A percentile compares a stretch with the other conserved stretches of the same genome.
These are phyloP conservation scores for Arabidopsis lyrata DNA, from an alignment of 441 rosid genomes.

Conservation along the genomic window DNA sequence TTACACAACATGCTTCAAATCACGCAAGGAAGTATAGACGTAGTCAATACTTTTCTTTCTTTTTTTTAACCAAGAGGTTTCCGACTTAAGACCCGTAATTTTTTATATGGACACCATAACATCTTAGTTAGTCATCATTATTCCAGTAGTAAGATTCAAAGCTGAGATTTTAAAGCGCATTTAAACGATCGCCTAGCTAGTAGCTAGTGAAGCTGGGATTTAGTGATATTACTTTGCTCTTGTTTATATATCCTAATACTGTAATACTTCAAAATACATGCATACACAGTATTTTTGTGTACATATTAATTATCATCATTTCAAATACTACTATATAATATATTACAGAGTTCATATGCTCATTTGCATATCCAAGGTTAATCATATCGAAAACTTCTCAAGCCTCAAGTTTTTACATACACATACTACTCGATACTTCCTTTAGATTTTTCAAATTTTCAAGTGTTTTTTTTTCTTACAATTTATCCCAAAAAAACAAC, in stretches of 20 bases:
- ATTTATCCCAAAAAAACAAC: background rate
- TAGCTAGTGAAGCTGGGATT: background rate
- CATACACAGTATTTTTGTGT: background rate
- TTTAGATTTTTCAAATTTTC: background rate
- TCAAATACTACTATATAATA: background rate
- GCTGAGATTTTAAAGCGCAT: background rate
- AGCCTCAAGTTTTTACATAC: conserved; percentile 13
- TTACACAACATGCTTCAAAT: conserved; percentile 32
- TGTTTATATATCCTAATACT: background rate
- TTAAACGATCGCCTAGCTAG: background rate
- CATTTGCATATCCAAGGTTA: conserved; percentile 13
- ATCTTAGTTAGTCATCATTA: background rate
- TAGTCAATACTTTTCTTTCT: background rate
- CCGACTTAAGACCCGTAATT: background rate
- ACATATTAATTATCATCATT: background rate
- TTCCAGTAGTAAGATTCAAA: background rate
- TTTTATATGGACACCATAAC: background rate
- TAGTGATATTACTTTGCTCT: background rate
- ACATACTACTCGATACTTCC: conserved; percentile 1
- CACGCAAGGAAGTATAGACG: background rate
- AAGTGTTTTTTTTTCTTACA: conserved; percentile 4
- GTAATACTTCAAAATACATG: background rate
- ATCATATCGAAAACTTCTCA: background rate
- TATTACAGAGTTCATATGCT: background rate
- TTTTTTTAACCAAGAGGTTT: background rate